Conservation (phyloP, 352 stramenopile genomes). For the Pythium aquatile region DNA sequence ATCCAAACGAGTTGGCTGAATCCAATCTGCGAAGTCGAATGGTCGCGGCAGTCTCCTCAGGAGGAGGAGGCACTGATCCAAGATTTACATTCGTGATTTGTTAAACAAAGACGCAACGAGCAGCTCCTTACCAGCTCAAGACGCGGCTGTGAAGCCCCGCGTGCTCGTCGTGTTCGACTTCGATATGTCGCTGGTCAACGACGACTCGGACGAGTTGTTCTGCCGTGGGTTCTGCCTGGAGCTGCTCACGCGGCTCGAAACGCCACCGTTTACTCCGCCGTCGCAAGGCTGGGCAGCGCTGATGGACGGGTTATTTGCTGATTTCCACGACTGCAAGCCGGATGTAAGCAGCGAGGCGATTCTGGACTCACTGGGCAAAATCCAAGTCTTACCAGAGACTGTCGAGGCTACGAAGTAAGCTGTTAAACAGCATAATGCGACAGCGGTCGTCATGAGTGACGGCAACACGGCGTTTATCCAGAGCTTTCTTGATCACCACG, state of each 20-base stretch:
- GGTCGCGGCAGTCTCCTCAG: too few species aligned
- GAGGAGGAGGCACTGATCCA: too few species aligned
- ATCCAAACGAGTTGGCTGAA: background rate
- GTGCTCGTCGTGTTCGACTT: conserved; percentile 56
- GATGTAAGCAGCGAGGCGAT: conserved; percentile 30
- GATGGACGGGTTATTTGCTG: conserved; percentile 35
- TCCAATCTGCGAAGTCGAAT: background rate
- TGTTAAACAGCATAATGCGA: conserved; percentile 30
- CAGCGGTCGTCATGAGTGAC: conserved; percentile 51
- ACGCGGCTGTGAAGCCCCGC: background rate
- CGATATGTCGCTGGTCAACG: conserved; percentile 45
- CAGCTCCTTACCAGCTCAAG: background rate
- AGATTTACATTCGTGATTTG: too few species aligned
- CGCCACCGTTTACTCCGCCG: conserved; percentile 13
- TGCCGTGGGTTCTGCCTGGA: conserved; percentile 32
- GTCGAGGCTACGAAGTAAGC: conserved; percentile 44
- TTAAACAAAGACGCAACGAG: background rate
- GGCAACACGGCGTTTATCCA: conserved; percentile 47
- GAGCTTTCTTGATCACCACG: conserved; percentile 36
- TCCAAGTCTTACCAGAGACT: conserved; percentile 39
- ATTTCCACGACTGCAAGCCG: conserved; percentile 27
- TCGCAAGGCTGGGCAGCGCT: conserved; percentile 27
- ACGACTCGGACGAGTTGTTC: conserved; percentile 44
- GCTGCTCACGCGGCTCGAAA: conserved; percentile 23
- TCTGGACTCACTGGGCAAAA: conserved; percentile 23